Base-by-base conservation (phyloP, 1,284 basidiomycete genomes). In the Marasmius sp. region DNA sequence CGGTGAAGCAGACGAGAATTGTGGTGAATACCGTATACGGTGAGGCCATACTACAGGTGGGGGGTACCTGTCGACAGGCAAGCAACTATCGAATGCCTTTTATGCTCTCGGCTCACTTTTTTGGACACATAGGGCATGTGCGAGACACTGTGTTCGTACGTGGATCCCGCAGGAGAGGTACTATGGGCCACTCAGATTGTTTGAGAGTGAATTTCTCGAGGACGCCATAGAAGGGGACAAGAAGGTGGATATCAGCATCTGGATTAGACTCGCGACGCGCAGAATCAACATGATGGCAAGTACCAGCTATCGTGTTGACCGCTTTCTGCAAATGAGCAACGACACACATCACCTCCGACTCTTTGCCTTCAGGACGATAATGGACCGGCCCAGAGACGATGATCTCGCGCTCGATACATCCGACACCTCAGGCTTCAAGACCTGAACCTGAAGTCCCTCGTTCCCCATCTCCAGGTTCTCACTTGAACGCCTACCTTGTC, bases 231-330 rank as follows among this genome's bases (percentile, higher is more conserved):
- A 39, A 20, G 50, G 27, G 12, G 12, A 12, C n/a, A 14, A 10
- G 37, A 47, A 10, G n/a, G 41, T 43, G 6, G 57, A 41, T 8
- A 14, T 38, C 33, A 34, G 18, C 12, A 60, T 0, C 45, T 61
- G 80, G 83, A 59, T 90, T 82, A 67, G 88, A 93, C 74, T 88
- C 16, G 85, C 86, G 70, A 88, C 85, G 0, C 81, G 83, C 18
- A 77, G 90, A 1, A 81, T 88, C 63, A 88, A 94, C 63, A 79
- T 93, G n/a, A n/a, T n/a, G n/a, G n/a, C n/a, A n/a, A n/a, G n/a
- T n/a, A n/a, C n/a, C n/a, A n/a, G n/a, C n/a, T n/a, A n/a, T n/a
- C n/a, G n/a, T n/a, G n/a, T n/a, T n/a, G n/a, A n/a, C n/a, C n/a
- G n/a, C n/a, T n/a, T n/a, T n/a, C n/a, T n/a, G n/a, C n/a, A n/a